Evolutionary conservation across 1,284 basidiomycete species (phyloP), one percentile per base, ranked within the genome.

Genomic region (Quambalaria eucalypti): DNA sequence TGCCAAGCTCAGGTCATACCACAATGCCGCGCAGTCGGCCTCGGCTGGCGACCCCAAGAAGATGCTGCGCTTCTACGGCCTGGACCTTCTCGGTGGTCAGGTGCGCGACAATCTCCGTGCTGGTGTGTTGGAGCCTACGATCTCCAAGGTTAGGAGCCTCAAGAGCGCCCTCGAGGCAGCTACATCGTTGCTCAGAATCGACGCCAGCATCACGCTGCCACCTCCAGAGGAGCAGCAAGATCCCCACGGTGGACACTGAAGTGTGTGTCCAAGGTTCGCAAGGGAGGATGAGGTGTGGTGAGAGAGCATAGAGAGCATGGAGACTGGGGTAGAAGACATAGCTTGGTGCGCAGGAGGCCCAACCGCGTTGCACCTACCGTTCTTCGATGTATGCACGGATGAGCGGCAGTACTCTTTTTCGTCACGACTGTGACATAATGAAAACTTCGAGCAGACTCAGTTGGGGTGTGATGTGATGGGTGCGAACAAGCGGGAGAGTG

Each of bases 111-210:
- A 98, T 73, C 84, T 95, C 53, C 80, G 84, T 52, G 90, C 91
- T 8, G 95, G 95, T 42, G 85, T 99, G 25, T 80, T 99, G 51
- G 95, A 98, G 79, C 95, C 95, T 1, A 96, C 92, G 5, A 83
- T 98, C 77, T 88, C 87, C 81, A 99, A 99, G 79, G 88, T 98
- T 62, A 88, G 88, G 78, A 92, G 88, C 75, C 78, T 99, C 76
- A 98, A 98, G 81, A 88, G 86, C 50, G 92, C 92, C 21, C 88
- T 95, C 64, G 95, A 98, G 78, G 93, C 95, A 14, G 91, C 93
- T 8, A 92, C 96, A 28, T 90, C 89, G 59, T 79, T 98, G 65
- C 79, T 99, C 73, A 84, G 95, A 59, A 98, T 98, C 73, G 93
- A 97, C 76, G 93, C 96, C 78, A 77, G 77, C 55, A 65, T 68